A percentile compares a stretch with the other conserved stretches of the same genome.
phyloP scores from a whole-genome alignment of 2,329 filamentous ascomycete genomes.

The Gaeumannomyces sp. region DNA sequence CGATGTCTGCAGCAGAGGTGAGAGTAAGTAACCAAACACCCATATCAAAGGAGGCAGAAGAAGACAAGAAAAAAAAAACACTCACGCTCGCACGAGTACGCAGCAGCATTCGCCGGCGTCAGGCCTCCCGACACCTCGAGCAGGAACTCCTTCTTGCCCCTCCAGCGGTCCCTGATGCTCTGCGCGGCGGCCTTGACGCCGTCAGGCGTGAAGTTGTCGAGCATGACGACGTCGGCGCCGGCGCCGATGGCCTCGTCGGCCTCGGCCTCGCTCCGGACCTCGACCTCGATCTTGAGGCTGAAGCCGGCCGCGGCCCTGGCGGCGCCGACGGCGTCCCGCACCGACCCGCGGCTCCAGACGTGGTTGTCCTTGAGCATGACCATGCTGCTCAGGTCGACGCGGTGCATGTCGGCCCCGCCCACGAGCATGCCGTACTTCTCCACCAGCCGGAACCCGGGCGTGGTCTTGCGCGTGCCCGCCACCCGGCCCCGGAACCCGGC shows the following conservation, averaged over 20 bases:
- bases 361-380: slow-evolving; percentile 99
- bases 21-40: slow-evolving; percentile 6
- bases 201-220: slow-evolving; percentile 87
- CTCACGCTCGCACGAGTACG: slow-evolving; percentile 70
- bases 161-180: slow-evolving; percentile 75
- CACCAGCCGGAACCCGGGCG: slow-evolving; percentile 87
- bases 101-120: slow-evolving; percentile 74
- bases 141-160: slow-evolving; percentile 65
- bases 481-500: slow-evolving; percentile 76
- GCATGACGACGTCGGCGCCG: slow-evolving; percentile 92
- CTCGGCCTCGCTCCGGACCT: slow-evolving; percentile 82
- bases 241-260: slow-evolving; percentile 87
- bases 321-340: slow-evolving; percentile 76
- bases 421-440: slow-evolving; percentile 98
- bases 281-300: slow-evolving; percentile 89
- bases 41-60: slow-evolving; percentile 11
- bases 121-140: slow-evolving; percentile 91
- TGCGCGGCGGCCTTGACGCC: slow-evolving; percentile 69
- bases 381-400: slow-evolving; percentile 89
- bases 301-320: slow-evolving; percentile 84
- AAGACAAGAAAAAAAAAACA: slow-evolving; percentile 13
- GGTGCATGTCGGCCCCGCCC: slow-evolving; percentile 84
- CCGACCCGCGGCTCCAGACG: slow-evolving; percentile 84
- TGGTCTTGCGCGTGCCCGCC: slow-evolving; percentile 96
- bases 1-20: slow-evolving; percentile 58